Conservation (phyloP, 78 protist genomes). For the Dictyostelium discoideum region dicty_2.7 NC_007088.5:5713001-5713500, state of each 20-base stretch:
- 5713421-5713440: slow-evolving; percentile 7
- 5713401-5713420: not conserved
- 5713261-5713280: not conserved
- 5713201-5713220: not conserved
- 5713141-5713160: not conserved
- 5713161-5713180: slow-evolving; percentile 2
- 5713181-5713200: not conserved
- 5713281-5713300: not conserved
- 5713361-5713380: not conserved
- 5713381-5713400: not conserved
- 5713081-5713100: slow-evolving; percentile 12
- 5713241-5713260: not conserved
- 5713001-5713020: slow-evolving; percentile 53
- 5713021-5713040: slow-evolving; percentile 44
- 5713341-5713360: not conserved
- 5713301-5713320: not conserved
- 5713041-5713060: slow-evolving; percentile 33
- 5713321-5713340: not conserved
- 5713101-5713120: not conserved
- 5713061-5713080: slow-evolving; percentile 1
- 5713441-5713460: not conserved
- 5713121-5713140: not conserved
- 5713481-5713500: not conserved
- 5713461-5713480: not conserved
- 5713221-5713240: not conserved